Evolutionary conservation across 495 filamentous ascomycete species (phyloP), one percentile per base, ranked within the genome.

Genomic region (Hyphodiscus hymeniophilus): DNA sequence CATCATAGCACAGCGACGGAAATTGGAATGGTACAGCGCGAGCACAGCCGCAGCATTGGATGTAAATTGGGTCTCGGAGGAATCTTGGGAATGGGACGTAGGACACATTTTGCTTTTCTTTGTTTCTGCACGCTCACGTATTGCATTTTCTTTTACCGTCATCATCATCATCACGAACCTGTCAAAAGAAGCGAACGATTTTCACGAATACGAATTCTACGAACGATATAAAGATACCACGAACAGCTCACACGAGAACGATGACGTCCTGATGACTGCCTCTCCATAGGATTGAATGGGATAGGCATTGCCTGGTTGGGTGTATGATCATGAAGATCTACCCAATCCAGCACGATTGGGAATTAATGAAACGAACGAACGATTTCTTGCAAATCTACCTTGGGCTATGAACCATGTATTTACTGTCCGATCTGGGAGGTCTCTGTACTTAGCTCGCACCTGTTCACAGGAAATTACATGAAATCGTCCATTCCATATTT

Each of bases 291-390:
- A 28, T 28, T 28, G 26, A 10, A 28, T 28, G 26, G 33, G 15
- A 15, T 42, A 26, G 34, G 28, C 21, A 33, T 22, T 28, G 42
- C 13, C 18, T 15, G n/a, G 36, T 31, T 20, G 28, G 23, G 36
- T 22, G 38, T 42, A 53, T 53, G 51, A 48, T 53, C 51, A 53
- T 48, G 36, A 52, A 52, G 50, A 48, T 53, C 51, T 39, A n/a
- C n/a, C n/a, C n/a, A 22, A 22, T 45, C 42, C n/a, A 36, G 33
- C 30, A 7, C 13, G 30, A 32, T n/a, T n/a, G n/a, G n/a, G n/a
- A n/a, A n/a, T n/a, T n/a, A n/a, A n/a, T n/a, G n/a, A n/a, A n/a
- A n/a, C 15, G 12, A n/a, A 7, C 15, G 6, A 36, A 36, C 33
- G 21, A 38, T 48, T 48, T 48, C 45, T 39, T 47, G 33, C n/a